These are phyloP conservation scores for Aspergillus spinulosporus DNA, from an alignment of 2,329 filamentous ascomycete genomes.

Conservation along the genomic window DNA sequence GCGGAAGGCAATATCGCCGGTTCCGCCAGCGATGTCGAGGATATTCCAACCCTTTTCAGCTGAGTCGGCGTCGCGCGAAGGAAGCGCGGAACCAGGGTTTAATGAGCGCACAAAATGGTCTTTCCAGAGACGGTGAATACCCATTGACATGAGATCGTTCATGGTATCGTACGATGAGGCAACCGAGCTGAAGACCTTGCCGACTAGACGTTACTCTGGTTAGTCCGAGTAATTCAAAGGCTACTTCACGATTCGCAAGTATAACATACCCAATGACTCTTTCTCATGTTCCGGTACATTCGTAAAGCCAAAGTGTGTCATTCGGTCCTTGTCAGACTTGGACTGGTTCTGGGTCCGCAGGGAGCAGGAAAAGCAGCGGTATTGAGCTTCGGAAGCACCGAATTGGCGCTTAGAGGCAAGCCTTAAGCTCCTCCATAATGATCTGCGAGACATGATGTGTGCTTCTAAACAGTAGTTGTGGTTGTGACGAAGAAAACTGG, in stretches of 20 bases:
- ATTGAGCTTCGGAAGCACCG: slow-evolving; percentile 32
- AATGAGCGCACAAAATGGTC: slow-evolving; percentile 92
- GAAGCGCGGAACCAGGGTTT: slow-evolving; percentile 69
- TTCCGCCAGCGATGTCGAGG: slow-evolving; percentile 94
- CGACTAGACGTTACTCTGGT: slow-evolving; percentile 55
- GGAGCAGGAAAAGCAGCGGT: slow-evolving; percentile 55
- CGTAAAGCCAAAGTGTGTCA: slow-evolving; percentile 89
- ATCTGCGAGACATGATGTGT: slow-evolving; percentile 35
- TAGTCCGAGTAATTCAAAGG: background rate
- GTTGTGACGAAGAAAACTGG: background rate
- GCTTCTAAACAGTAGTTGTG: background rate
- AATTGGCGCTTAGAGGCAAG: slow-evolving; percentile 35
- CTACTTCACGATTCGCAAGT: background rate
- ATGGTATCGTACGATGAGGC: slow-evolving; percentile 94
- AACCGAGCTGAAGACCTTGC: slow-evolving; percentile 90
- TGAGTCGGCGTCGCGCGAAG: slow-evolving; percentile 31
- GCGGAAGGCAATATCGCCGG: slow-evolving; percentile 96
- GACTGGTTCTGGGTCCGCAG: slow-evolving; percentile 40
- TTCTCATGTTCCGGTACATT: slow-evolving; percentile 81
- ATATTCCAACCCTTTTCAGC: slow-evolving; percentile 64
- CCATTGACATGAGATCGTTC: slow-evolving; percentile 99
- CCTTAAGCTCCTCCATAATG: slow-evolving; percentile 40
- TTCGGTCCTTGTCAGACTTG: slow-evolving; percentile 51
- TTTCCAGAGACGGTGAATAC: slow-evolving; percentile 95
- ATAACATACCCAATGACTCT: slow-evolving; percentile 58